Evolutionary conservation across 805 yeast genomes (phyloP).

Genomic region (Schwanniomyces pseudopolymorphus): DNA sequence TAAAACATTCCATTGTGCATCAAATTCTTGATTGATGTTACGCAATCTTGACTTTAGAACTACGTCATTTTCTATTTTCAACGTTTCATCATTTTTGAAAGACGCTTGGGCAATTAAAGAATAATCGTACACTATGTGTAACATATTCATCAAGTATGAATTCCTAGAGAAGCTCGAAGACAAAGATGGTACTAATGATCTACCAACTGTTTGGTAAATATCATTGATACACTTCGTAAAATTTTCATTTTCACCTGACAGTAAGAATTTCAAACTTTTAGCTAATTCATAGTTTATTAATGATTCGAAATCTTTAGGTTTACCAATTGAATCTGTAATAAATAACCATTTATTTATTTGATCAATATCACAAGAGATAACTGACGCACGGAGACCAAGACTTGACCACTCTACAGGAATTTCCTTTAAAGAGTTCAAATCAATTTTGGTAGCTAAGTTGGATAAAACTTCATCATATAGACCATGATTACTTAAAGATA

Average conservation of each 20-base stretch:
- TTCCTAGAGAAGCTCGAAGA: conserved; percentile 40
- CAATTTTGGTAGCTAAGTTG: conserved; percentile 41
- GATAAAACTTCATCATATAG: conserved; percentile 64
- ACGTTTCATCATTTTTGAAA: conserved; percentile 8
- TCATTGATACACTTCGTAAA: conserved; percentile 43
- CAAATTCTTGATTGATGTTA: conserved; percentile 47
- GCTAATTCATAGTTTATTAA: conserved; percentile 66
- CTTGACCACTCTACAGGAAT: conserved; percentile 58
- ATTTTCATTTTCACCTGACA: conserved; percentile 25
- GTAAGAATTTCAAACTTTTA: conserved; percentile 52
- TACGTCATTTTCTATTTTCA: conserved; percentile 13
- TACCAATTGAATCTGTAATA: conserved; percentile 45
- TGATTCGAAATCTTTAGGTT: conserved; percentile 49
- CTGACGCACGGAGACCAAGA: conserved; percentile 74
- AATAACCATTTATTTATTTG: conserved; percentile 60
- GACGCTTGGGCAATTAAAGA: conserved; percentile 19
- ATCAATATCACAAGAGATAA: conserved; percentile 56
- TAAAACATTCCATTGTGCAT: conserved; percentile 57
- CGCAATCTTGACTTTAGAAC: conserved; percentile 27
- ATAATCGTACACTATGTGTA: conserved; percentile 38
- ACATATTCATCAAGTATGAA: conserved; percentile 32
- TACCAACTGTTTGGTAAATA: conserved; percentile 62
- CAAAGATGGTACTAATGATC: conserved; percentile 45
- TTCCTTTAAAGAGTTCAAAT: conserved; percentile 15
- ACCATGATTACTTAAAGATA: conserved; percentile 74